A percentile compares a stretch with the other conserved stretches of the same genome.
These are phyloP conservation scores for Globisporangium canariense DNA, from an alignment of 352 stramenopile species.

Conservation along the genomic window DNA sequence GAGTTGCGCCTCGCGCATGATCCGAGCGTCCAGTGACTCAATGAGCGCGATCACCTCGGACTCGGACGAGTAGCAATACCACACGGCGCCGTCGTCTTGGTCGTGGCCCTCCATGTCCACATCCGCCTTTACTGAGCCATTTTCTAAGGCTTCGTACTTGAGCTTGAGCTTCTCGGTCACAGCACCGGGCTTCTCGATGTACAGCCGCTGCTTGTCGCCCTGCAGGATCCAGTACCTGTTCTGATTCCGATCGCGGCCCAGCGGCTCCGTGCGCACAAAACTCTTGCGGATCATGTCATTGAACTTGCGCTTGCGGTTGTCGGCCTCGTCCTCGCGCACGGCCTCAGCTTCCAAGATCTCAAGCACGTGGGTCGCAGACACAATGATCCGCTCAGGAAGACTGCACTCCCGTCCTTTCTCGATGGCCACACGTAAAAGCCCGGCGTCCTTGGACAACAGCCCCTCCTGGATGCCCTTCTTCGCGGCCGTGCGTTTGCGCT, in stretches of 20 bases:
- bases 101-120: slow-evolving; percentile 1
- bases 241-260: slow-evolving; percentile 63
- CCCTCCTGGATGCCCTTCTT: slow-evolving; percentile 73
- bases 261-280: slow-evolving; percentile 72
- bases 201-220: slow-evolving; percentile 61
- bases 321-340: slow-evolving; percentile 58
- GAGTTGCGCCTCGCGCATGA: slow-evolving; percentile 48
- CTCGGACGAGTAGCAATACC: slow-evolving; percentile 68
- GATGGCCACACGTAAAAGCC: slow-evolving; percentile 48
- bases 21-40: slow-evolving; percentile 46
- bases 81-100: slow-evolving; percentile 30
- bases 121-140: background rate
- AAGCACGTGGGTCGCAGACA: slow-evolving; percentile 70
- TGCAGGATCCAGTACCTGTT: slow-evolving; percentile 73
- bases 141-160: slow-evolving; percentile 35
- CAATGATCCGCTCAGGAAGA: slow-evolving; percentile 55
- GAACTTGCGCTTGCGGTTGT: slow-evolving; percentile 58
- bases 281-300: slow-evolving; percentile 53
- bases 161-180: slow-evolving; percentile 33
- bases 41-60: slow-evolving; percentile 58
- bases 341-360: slow-evolving; percentile 74
- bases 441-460: slow-evolving; percentile 56
- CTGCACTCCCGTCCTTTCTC: slow-evolving; percentile 74
- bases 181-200: slow-evolving; percentile 62
- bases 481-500: slow-evolving; percentile 45